phyloP scores from a whole-genome alignment of 2,329 filamentous ascomycete species.

The Sporothrix dimorphospora region DNA sequence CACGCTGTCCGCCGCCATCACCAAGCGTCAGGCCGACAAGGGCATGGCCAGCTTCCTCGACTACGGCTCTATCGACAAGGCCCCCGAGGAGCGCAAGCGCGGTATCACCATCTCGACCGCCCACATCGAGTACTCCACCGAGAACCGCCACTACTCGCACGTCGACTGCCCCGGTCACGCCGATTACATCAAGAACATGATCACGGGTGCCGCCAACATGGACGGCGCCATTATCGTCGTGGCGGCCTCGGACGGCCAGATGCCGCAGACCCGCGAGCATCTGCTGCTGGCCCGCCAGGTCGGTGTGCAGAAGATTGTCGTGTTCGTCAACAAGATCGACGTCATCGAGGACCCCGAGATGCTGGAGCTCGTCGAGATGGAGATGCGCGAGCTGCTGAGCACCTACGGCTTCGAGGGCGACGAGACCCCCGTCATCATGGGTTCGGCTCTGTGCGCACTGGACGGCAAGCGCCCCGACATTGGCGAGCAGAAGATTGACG shows the following conservation, averaged over 20 bases:
- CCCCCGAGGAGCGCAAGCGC: constrained; percentile 98
- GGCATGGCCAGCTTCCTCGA: constrained; percentile 93
- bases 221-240: constrained; percentile 99
- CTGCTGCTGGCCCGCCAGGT: constrained; percentile 96
- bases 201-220: constrained; percentile 99
- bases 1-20: constrained; percentile 97
- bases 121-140: constrained; percentile 97
- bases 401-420: constrained; percentile 98
- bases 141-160: constrained; percentile 95
- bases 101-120: constrained; percentile 99
- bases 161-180: constrained; percentile 99
- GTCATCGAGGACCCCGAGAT: constrained; percentile 97
- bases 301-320: constrained; percentile 95
- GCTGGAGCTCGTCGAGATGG: constrained; percentile 99
- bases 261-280: constrained; percentile 99
- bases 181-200: constrained; percentile 99
- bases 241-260: constrained; percentile 96
- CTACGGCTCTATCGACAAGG: constrained; percentile 98
- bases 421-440: constrained; percentile 95
- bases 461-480: constrained; percentile 87
- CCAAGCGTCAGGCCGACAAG: constrained; percentile 95
- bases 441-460: constrained; percentile 92
- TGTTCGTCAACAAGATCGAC: constrained; percentile 99
- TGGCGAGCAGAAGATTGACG: constrained; percentile 83
- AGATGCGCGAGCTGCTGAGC: constrained; percentile 95